Conservation (phyloP, 2,329 filamentous ascomycete species). For the Leptographium flavum region DNA sequence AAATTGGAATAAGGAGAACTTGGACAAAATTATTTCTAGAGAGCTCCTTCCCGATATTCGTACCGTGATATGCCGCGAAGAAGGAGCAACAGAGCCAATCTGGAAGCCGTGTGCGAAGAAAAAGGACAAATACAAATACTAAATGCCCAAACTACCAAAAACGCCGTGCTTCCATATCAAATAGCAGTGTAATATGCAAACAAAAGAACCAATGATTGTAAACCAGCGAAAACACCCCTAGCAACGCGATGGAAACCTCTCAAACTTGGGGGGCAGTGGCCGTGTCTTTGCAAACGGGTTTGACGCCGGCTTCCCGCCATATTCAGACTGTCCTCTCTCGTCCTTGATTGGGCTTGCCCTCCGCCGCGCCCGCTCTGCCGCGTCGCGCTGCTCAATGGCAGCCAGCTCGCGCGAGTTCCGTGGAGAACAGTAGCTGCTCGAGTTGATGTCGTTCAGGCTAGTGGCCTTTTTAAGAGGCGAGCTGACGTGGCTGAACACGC, state of each 20-base stretch:
- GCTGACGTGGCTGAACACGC: slow-evolving; percentile 64
- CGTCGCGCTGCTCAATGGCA: slow-evolving; percentile 34
- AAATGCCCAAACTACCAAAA: neutral
- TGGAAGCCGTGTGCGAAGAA: neutral
- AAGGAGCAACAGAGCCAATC: neutral
- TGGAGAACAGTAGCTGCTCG: slow-evolving; percentile 28
- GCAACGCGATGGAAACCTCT: slow-evolving; percentile 25
- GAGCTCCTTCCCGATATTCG: neutral
- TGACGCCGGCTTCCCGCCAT: neutral
- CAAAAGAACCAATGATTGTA: neutral
- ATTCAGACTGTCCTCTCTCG: slow-evolving; percentile 9
- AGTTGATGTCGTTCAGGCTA: slow-evolving; percentile 42
- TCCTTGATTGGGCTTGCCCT: slow-evolving; percentile 28
- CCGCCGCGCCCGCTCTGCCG: slow-evolving; percentile 18
- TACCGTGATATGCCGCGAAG: neutral
- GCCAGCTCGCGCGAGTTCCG: slow-evolving; percentile 50
- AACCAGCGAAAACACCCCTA: neutral
- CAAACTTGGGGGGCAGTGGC: slow-evolving; percentile 22
- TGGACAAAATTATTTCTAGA: no score
- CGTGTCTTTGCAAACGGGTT: slow-evolving; percentile 26
- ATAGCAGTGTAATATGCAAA: neutral
- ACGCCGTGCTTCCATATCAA: neutral
- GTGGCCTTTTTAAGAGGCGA: slow-evolving; percentile 71
- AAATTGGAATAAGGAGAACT: no score
- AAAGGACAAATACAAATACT: neutral